Evolutionary conservation across 768 basidiomycete genomes (phyloP), one percentile per base, ranked within the genome.

Genomic region (Pluteus cervinus): DNA sequence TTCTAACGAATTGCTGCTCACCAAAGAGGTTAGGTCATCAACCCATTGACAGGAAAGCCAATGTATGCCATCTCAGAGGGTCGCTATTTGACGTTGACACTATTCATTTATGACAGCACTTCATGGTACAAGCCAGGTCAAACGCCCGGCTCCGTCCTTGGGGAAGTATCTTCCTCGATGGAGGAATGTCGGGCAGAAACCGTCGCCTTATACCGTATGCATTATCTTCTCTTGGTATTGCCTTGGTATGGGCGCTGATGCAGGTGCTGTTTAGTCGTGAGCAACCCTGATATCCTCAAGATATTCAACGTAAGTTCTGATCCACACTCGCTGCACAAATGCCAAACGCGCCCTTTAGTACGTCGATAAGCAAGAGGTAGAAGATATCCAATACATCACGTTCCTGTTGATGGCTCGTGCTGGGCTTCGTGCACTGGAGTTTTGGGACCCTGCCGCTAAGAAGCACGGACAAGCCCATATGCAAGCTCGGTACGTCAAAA

Each of bases 171-270:
- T 3, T 90, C 88, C 0, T 91, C 89, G 1, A 77, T 91, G 76
- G 90, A 92, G 59, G 89, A 92, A 62, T 91, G 89, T 48, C 78
- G 90, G n/a, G 89, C 89, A 7, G 90, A 93, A 61, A 73, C 86
- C 2, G 89, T 89, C 15, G 85, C 85, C 0, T 64, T 92, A 28
- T 91, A 77, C 61, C 70, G 87, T 85, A 51, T 63, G 76, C 62
- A 17, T 30, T 20, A 21, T n/a, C 15, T 22, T 41, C 20, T 20
- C 7, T 34, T 11, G 24, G 24, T 26, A 23, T 34, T 9, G 24
- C 29, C n/a, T 22, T 40, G 41, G 16, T 37, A 32, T 18, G 29
- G 35, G 24, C 30, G 37, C 40, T 41, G 33, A 44, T 33, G 23
- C 34, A 28, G 40, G 31, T 39, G 20, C 4, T 15, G 23, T 33